Conservation (phyloP, 2,329 filamentous ascomycete genomes). For the Tolypocladium inflatum region DNA sequence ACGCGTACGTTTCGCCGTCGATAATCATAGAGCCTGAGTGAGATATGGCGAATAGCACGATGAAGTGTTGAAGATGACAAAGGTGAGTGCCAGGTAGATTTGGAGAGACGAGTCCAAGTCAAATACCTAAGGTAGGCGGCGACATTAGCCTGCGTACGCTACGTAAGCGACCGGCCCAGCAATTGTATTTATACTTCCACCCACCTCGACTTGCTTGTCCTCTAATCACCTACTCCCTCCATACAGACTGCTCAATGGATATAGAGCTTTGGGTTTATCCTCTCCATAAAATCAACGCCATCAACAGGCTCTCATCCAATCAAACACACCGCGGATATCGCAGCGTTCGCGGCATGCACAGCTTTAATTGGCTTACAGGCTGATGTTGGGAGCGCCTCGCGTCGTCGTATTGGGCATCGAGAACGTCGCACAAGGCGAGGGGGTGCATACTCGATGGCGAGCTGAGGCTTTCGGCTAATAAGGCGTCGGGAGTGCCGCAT, state of each 20-base stretch:
- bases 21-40: neutral
- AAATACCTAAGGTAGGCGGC: neutral
- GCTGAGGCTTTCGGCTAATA: neutral
- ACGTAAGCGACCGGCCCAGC: no score
- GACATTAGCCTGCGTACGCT: no score
- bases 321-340: neutral
- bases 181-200: no score
- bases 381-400: neutral
- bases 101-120: neutral
- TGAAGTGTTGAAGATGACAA: neutral
- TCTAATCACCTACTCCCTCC: no score
- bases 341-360: neutral
- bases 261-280: no score
- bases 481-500: no score
- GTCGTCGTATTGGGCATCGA: neutral
- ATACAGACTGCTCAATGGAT: no score
- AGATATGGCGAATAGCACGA: neutral
- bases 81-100: neutral
- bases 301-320: neutral
- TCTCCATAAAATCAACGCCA: neutral
- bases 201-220: no score
- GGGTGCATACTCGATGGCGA: neutral
- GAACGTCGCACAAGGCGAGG: neutral
- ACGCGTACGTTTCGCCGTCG: slow-evolving; percentile 1
- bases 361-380: neutral